Conservation (phyloP, 2,329 filamentous ascomycete species). For the Mycocentrospora acerina region DNA sequence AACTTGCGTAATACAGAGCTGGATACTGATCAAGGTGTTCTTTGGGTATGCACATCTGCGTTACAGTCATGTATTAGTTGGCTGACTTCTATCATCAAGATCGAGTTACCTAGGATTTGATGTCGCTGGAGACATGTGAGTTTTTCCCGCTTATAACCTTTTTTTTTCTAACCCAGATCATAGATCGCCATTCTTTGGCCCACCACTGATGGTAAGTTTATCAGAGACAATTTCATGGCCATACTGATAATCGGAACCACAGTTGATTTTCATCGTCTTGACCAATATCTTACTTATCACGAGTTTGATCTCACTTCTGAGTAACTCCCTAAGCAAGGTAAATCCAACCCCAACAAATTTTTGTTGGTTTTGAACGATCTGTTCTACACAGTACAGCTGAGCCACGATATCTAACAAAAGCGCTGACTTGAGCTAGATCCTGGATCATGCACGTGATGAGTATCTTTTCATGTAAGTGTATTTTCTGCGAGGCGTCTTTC, state of each 20-base stretch:
- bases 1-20: slow-evolving; percentile 48
- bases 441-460: slow-evolving; percentile 68
- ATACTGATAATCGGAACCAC: slow-evolving; percentile 27
- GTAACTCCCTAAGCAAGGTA: slow-evolving; percentile 69
- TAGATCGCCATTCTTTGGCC: slow-evolving; percentile 54
- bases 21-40: slow-evolving; percentile 78
- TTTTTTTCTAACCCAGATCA: slow-evolving; percentile 14
- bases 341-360: slow-evolving; percentile 20
- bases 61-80: slow-evolving; percentile 1
- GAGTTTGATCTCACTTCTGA: slow-evolving; percentile 74
- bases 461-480: slow-evolving; percentile 72
- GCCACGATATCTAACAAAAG: slow-evolving; percentile 34
- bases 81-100: slow-evolving; percentile 16
- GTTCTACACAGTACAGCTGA: slow-evolving; percentile 1
- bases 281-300: slow-evolving; percentile 79
- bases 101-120: slow-evolving; percentile 72
- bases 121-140: slow-evolving; percentile 49
- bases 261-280: slow-evolving; percentile 73
- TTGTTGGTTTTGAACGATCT: slow-evolving; percentile 19
- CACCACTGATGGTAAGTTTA: slow-evolving; percentile 52
- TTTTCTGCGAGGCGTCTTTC: slow-evolving; percentile 11
- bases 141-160: neutral
- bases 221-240: slow-evolving; percentile 8
- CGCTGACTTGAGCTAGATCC: slow-evolving; percentile 49
- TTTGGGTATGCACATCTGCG: slow-evolving; percentile 57